These are phyloP conservation scores for Pichia sp. DNA, from an alignment of 1,139 yeast genomes.

Conservation along the genomic window DNA sequence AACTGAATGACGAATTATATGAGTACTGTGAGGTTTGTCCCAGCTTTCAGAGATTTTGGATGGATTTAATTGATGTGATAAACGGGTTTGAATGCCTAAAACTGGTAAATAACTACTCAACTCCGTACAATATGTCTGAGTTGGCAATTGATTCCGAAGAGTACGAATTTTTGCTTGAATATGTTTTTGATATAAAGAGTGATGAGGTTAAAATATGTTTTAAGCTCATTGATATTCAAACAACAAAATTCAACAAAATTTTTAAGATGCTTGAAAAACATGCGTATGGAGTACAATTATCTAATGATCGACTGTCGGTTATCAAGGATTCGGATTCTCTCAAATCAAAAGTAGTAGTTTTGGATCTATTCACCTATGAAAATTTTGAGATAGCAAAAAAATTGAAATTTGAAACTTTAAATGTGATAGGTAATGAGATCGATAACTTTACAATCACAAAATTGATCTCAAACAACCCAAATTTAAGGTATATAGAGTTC, in stretches of 20 bases:
- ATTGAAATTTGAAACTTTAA: constrained; percentile 30
- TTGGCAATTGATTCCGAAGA: constrained; percentile 11
- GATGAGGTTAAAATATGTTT: constrained; percentile 7
- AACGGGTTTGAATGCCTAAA: constrained; percentile 11
- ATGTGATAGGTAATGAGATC: constrained; percentile 15
- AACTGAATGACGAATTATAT: constrained; percentile 6
- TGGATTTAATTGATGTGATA: constrained; percentile 5
- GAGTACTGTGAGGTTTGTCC: constrained; percentile 1
- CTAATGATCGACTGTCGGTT: constrained; percentile 13
- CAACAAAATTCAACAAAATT: constrained; percentile 13
- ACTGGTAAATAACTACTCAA: constrained; percentile 9
- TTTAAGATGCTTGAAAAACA: constrained; percentile 11
- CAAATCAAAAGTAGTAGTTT: constrained; percentile 7
- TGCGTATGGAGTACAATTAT: constrained; percentile 8
- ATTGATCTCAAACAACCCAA: constrained; percentile 4
- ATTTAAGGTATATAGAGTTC: constrained; percentile 11
- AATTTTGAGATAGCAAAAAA: constrained; percentile 34
- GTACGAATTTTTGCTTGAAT: constrained; percentile 12
- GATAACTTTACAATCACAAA: constrained; percentile 7
- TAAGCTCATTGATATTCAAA: constrained; percentile 13
- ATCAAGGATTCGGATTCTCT: constrained; percentile 12
- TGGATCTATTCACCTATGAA: constrained; percentile 24
- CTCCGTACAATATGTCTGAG: constrained; percentile 6
- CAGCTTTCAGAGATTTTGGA: constrained; percentile 2
- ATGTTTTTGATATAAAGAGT: constrained; percentile 6